Base-by-base conservation (phyloP, 2,329 filamentous ascomycete genomes). In the Coniochaeta sp. region DNA sequence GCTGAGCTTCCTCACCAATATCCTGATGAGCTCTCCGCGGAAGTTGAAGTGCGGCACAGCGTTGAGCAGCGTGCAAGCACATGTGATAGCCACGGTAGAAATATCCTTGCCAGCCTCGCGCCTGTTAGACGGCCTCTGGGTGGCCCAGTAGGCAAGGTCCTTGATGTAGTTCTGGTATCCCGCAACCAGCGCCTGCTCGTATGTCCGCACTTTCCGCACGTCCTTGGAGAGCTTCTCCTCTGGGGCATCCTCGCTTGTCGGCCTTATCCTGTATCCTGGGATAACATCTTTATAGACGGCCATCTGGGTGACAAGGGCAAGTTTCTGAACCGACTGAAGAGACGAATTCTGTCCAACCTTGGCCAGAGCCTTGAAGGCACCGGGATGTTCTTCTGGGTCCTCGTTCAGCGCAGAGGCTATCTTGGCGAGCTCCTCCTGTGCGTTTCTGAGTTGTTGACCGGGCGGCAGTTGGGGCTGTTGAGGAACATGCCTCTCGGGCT, bases 21-120 rank as follows among this genome's bases (percentile, higher is more conserved):
- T 92, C 68, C 89, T 90, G 55, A 99, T 72, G 50, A 99, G 74
- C 50, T 99, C 92, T 48, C 78, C 80, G 35, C 94, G 86, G 69
- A 95, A 96, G 74, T 99, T 99, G 81, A 99, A 99, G 72, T 99
- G 95, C 3, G 94, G 89, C 1, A 96, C 91, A 1, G 86, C 78
- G 18, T 81, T 82, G 35, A 97, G 71, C 14, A 99, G 77, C 27
- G 81, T 87, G 68, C 91, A 96, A 2, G 87, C 86, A 65, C 94
- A 99, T 40, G 83, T 86, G 52, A 96, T 85, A 3, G 94, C 92
- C 24, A 96, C 79, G 50, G 78, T 86, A 6, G 84, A 81, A 22
- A 96, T 66, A 51, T 69, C 76, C 51, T 74, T 71, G 0, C 70
- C 72, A 28, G 63, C 35, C 13, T 64, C 51, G 67, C 71, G 49